Base-by-base conservation (phyloP, 2,329 filamentous ascomycete species). In the Fusarium brevicatenulatum region DNA sequence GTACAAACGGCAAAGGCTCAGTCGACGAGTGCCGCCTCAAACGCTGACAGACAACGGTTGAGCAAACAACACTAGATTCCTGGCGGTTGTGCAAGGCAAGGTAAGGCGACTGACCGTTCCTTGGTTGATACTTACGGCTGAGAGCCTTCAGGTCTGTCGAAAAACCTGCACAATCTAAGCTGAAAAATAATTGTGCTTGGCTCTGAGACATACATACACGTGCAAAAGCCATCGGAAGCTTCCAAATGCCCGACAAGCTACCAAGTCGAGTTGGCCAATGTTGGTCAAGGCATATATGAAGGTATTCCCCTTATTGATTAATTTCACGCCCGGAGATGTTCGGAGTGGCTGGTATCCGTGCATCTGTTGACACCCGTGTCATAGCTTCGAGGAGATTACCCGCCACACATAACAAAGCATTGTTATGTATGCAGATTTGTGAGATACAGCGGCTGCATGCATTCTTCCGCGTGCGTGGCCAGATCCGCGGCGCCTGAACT, bases 401-500 rank as follows among this genome's bases (percentile, higher is more conserved):
- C 40, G 30, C 3, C 37, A n/a, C 46, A 4, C 46, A 4, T 34
- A 28, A 36, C n/a, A 60, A 36, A 47, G 42, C 21, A n/a, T 55
- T 49, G 19, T 46, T 42, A 47, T 28, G 36, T 25, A 34, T 9
- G 39, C 50, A 43, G 19, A 19, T 4, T 36, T 36, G 52, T n/a
- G 40, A 37, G 47, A 60, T 58, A 37, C 44, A 40, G 34, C 49
- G 71, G 73, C 46, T 63, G 36, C 61, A 39, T 72, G 62, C 71
- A 76, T 47, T 23, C 37, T 53, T 34, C 62, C 71, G 62, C 65
- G 62, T 74, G 68, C 46, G 47, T 76, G 53, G 55, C 62, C 62
- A 74, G 71, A 76, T 67, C 68, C 63, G 46, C 56, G 30, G 57
- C 40, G 64, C 56, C 49, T 67, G 42, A 53, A 65, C 50, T 52